Evolutionary conservation across 805 yeast genomes (phyloP).

Genomic region (Yamadazyma olivae): DNA sequence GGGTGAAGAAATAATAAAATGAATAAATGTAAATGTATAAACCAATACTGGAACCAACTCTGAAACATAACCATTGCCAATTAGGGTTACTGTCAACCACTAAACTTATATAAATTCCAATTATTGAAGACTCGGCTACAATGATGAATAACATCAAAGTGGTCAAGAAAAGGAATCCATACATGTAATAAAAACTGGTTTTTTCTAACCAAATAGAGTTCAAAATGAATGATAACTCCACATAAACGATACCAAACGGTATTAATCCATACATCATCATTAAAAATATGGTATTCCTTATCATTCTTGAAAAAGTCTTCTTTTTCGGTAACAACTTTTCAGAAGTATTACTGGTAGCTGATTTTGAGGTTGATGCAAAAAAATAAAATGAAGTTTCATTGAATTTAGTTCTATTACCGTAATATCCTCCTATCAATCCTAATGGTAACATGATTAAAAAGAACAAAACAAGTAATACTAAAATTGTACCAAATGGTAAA

Average conservation of each 20-base stretch:
- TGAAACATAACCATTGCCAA: conserved; percentile 86
- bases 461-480: conserved; percentile 57
- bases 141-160: conserved; percentile 57
- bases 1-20: conserved; percentile 57
- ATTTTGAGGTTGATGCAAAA: conserved; percentile 3
- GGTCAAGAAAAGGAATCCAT: conserved; percentile 70
- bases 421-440: conserved; percentile 67
- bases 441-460: conserved; percentile 70
- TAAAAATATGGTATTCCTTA: conserved; percentile 14
- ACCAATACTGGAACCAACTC: conserved; percentile 67
- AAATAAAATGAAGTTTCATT: conserved; percentile 18
- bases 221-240: conserved; percentile 69
- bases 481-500: conserved; percentile 73
- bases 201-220: conserved; percentile 79
- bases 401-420: conserved; percentile 39
- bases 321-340: not conserved
- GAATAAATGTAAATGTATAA: conserved; percentile 69
- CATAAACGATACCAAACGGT: conserved; percentile 80
- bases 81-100: conserved; percentile 49
- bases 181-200: conserved; percentile 74
- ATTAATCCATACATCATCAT: conserved; percentile 60
- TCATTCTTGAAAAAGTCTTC: not conserved
- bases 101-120: conserved; percentile 64
- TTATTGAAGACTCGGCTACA: conserved; percentile 67
- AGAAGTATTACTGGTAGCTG: not conserved